These are phyloP conservation scores for Aspergillus affinis DNA, from an alignment of 495 filamentous ascomycete genomes.

Conservation along the genomic window DNA sequence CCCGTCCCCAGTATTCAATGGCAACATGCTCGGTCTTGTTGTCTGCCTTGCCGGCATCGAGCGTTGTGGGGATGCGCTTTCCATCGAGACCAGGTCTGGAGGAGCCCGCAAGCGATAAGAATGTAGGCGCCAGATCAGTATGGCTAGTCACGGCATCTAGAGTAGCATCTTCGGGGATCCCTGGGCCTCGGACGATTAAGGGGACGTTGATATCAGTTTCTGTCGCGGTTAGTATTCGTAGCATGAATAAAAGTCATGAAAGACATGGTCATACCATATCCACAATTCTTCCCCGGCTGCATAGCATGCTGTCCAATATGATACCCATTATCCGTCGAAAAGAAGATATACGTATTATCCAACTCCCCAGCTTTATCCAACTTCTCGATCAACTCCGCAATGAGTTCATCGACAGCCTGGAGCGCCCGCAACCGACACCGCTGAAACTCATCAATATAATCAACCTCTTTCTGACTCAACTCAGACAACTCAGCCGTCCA, in stretches of 20 bases:
- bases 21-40: slow-evolving; percentile 56
- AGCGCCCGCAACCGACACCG: slow-evolving; percentile 58
- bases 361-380: slow-evolving; percentile 52
- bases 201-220: slow-evolving; percentile 72
- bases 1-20: slow-evolving; percentile 61
- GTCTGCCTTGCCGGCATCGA: slow-evolving; percentile 26
- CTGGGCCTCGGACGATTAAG: slow-evolving; percentile 57
- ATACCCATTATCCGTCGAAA: slow-evolving; percentile 68
- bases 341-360: slow-evolving; percentile 67
- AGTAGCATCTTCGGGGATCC: slow-evolving; percentile 43
- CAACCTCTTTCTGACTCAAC: slow-evolving; percentile 50
- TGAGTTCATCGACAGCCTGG: slow-evolving; percentile 66
- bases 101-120: slow-evolving; percentile 48
- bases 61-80: slow-evolving; percentile 47
- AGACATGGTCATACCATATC: slow-evolving; percentile 58
- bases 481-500: slow-evolving; percentile 55
- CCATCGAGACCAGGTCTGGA: slow-evolving; percentile 52
- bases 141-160: slow-evolving; percentile 60
- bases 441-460: slow-evolving; percentile 65
- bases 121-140: slow-evolving; percentile 65
- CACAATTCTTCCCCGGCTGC: slow-evolving; percentile 66
- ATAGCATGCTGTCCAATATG: slow-evolving; percentile 68
- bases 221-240: slow-evolving; percentile 4
- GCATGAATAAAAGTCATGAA: slow-evolving; percentile 18
- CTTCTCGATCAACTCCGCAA: slow-evolving; percentile 52